phyloP scores from a whole-genome alignment of 805 yeast species.

The Kodamaea kakaduensis region DNA sequence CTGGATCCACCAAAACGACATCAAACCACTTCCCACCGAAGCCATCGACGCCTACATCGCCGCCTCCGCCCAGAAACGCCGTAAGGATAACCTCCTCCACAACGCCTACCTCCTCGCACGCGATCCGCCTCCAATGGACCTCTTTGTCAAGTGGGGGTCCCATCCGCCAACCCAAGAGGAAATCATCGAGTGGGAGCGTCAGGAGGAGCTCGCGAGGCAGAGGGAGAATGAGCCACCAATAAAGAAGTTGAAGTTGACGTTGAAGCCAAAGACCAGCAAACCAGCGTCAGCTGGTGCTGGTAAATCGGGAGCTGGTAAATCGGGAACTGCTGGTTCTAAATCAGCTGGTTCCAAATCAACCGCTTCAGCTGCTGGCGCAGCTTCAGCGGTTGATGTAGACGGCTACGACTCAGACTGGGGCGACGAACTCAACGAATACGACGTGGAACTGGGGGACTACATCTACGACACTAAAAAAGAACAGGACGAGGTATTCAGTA shows the following conservation, averaged over 20 bases:
- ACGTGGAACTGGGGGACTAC: constrained; percentile 26
- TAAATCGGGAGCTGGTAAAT: constrained; percentile 11
- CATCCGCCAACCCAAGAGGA: constrained; percentile 43
- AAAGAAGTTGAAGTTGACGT: constrained; percentile 17
- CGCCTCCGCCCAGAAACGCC: constrained; percentile 22
- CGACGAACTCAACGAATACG: constrained; percentile 27
- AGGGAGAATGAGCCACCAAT: constrained; percentile 12
- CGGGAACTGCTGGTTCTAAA: constrained; percentile 4
- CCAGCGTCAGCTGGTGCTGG: constrained; percentile 17
- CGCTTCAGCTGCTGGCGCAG: constrained; percentile 15
- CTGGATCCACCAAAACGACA: constrained; percentile 56
- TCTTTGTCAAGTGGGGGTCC: constrained; percentile 39
- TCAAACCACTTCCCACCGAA: constrained; percentile 42
- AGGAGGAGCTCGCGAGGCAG: constrained; percentile 21
- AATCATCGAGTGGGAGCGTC: constrained; percentile 34
- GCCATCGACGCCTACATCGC: constrained; percentile 39
- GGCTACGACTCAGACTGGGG: constrained; percentile 43
- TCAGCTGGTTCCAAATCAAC: too few species aligned
- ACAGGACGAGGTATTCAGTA: constrained; percentile 22
- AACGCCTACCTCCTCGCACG: constrained; percentile 53
- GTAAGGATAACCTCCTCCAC: constrained; percentile 43
- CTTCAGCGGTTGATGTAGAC: too few species aligned
- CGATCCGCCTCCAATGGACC: constrained; percentile 40
- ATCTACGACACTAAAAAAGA: constrained; percentile 31
- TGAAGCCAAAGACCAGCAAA: constrained; percentile 14